Evolutionary conservation across 441 rosid species (phyloP).

Genomic region (Syzygium malaccense): DNA sequence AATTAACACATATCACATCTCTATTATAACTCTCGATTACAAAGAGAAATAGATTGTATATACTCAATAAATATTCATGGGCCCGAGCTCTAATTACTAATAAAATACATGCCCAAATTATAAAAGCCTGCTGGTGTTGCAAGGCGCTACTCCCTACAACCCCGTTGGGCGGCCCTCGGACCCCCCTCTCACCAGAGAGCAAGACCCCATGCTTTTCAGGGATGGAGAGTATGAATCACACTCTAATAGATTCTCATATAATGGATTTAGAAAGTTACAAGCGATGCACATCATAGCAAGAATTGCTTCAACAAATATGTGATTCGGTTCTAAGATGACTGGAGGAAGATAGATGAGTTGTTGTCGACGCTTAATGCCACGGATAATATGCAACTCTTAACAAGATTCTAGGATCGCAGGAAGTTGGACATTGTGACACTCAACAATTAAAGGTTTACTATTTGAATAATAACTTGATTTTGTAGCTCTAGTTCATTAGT

Average conservation of each 20-base stretch:
- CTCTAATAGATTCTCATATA: neutral
- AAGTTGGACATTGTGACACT: neutral
- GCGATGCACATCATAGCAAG: neutral
- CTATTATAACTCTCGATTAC: no score
- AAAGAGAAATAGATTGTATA: no score
- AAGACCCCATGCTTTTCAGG: no score
- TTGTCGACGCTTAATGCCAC: neutral
- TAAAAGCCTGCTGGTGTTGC: no score
- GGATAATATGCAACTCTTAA: neutral
- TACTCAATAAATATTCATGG: no score
- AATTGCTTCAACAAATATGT: neutral
- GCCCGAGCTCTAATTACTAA: no score
- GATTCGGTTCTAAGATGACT: neutral
- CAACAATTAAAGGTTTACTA: neutral
- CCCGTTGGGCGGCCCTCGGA: no score
- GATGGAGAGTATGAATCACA: no score
- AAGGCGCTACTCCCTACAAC: no score
- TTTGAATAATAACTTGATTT: fast-evolving
- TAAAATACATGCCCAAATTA: no score
- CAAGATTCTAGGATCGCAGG: fast-evolving
- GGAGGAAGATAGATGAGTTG: fast-evolving
- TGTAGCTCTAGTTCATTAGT: neutral
- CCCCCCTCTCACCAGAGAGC: no score
- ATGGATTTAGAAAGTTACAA: neutral
- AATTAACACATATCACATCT: no score